Evolutionary conservation across 1,284 basidiomycete species (phyloP), one percentile per base, ranked within the genome.

Genomic region (Cutaneotrichosporon cavernicola): DNA sequence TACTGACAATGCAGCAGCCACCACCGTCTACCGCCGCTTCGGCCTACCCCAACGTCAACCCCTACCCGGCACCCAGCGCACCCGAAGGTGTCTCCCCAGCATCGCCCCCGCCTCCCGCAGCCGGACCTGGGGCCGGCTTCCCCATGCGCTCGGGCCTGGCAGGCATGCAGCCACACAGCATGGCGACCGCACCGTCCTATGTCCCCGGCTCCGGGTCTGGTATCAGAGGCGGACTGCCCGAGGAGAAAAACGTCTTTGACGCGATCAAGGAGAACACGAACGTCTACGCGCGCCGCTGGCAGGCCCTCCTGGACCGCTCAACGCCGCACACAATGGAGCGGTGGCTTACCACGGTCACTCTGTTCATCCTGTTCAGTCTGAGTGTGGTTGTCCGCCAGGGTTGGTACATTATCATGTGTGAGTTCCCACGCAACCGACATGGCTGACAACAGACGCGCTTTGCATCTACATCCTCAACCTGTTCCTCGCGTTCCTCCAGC

Each of bases 381-480:
- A 85, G 94, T 68, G 96, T 99, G 70, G 83, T 98, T 13, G 77
- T 97, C 51, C 84, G 90, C 9, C 92, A 98, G 83, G 96, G 91
- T 69, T 97, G 93, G 94, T 97, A 95, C 83, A 97, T 96, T 76
- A 72, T 78, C 57, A 78, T 75, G 70, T 80, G 73, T 75, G 40
- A 18, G 30, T 32, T 36, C 34, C 11, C 34, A 31, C 9, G 43
- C 18, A 49, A 13, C 11, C 18, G 8, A 10, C 47, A 14, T 6
- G 16, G 46, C 55, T 65, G 47, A 61, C 57, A 16, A 5, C 68
- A 91, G 89, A 94, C 76, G 91, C 90, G 34, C 87, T 90, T 69
- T 91, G 90, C 47, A 97, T 97, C 74, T 97, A 96, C 82, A 87
- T 97, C 69, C 85, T 96, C 67, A 96, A 96, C 82, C 85, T 82